Conservation (phyloP, 768 basidiomycete species). For the Gelatoporia subvermispora region DNA sequence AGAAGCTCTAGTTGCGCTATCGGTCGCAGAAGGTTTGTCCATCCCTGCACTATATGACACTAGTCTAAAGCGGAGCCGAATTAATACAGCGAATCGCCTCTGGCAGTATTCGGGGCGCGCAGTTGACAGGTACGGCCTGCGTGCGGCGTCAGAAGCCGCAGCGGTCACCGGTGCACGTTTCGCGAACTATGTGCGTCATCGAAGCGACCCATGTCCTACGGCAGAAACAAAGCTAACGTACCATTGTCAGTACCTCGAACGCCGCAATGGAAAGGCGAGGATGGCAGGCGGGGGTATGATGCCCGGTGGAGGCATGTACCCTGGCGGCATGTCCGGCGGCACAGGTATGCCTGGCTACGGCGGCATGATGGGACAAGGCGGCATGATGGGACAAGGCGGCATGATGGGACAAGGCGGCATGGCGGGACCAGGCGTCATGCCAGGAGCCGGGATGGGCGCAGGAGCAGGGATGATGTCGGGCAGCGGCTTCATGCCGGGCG, state of each 20-base stretch:
- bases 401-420: no score
- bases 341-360: constrained; percentile 2
- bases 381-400: not conserved
- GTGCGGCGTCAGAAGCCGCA: constrained; percentile 56
- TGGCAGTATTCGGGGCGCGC: constrained; percentile 45
- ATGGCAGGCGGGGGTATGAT: no score
- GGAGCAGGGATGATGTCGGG: constrained; percentile 1
- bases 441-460: not conserved
- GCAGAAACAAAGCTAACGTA: no score
- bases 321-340: constrained; percentile 1
- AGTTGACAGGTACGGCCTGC: constrained; percentile 40
- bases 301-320: not conserved
- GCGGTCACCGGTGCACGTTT: constrained; percentile 49
- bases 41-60: not conserved
- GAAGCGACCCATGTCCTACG: no score
- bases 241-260: no score
- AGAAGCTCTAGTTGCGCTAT: constrained; percentile 63
- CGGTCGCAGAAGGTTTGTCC: constrained; percentile 61
- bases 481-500: not conserved
- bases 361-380: not conserved
- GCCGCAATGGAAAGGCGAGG: no score
- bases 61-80: not conserved
- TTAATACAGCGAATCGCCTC: constrained; percentile 47
- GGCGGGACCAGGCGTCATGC: no score
- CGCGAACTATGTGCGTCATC: constrained; percentile 10